Evolutionary conservation across 2,329 filamentous ascomycete genomes (phyloP), one percentile per base, ranked within the genome.

Genomic region (Aspergillus intermedius): DNA sequence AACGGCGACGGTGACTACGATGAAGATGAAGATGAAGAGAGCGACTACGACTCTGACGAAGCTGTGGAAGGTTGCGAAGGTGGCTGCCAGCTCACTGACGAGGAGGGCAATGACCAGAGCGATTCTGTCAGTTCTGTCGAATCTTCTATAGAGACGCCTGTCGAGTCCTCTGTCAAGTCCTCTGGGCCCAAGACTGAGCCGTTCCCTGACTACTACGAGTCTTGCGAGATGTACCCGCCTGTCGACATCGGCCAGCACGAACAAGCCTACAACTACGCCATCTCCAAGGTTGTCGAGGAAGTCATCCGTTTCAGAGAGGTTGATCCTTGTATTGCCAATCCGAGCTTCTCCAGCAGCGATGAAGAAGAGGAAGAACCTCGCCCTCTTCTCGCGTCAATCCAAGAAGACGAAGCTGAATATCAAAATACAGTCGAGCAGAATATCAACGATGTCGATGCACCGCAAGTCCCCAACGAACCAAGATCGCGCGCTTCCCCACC

Each of bases 181-280:
- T 10, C 37, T 40, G 37, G 6, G 9, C 19, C 17, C 17, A 40
- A 12, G 9, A 40, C 37, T 1, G 62, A 65, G 35, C 55, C 60
- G 0, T 66, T 66, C 17, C 62, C 62, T 0, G 58, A 59, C 9
- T 65, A 63, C 43, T 48, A 60, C 37, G 54, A 59, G 21, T 48
- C 47, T 7, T 55, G 52, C 40, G 51, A 57, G 21, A 23, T 17
- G 2, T 19, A 45, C 3, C 25, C 40, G 2, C 34, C 48, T 7
- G 17, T 35, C 1, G 39, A 47, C 4, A 50, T 63, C 22, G 44
- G 48, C 12, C 42, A 37, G 5, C 46, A 51, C 4, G 56, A 61
- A n/a, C 48, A 53, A 19, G 56, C 55, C 12, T 64, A 62, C 49
- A 51, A 52, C 5, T 39, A 50, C 12, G 60, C 62, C 3, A 46